A percentile compares a stretch with the other conserved stretches of the same genome.
Conservation (phyloP, 75 land plant species). For the Adiantum capillusveneris region DNA sequence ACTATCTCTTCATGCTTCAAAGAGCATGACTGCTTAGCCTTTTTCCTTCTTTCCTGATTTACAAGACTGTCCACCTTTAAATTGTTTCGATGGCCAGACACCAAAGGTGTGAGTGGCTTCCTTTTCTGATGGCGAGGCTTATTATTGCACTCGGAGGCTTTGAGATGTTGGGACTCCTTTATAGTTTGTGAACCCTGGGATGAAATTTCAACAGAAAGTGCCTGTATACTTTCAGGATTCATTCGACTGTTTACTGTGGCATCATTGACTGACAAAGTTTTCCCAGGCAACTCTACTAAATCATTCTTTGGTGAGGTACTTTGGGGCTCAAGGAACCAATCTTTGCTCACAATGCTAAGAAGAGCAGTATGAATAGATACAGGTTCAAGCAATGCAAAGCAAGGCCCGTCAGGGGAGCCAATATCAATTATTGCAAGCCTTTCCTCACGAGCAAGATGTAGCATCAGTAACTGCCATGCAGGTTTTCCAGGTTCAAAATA, state of each 20-base stretch:
- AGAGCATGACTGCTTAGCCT: neutral
- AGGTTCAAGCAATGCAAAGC: constrained; percentile 51
- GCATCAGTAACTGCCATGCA: constrained; percentile 58
- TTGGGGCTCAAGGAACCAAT: neutral
- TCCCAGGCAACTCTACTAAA: neutral
- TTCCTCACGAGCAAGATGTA: constrained; percentile 37
- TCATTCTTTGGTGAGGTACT: neutral
- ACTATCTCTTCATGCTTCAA: neutral
- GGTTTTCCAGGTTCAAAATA: constrained; percentile 22
- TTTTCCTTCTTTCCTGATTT: neutral
- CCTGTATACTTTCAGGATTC: neutral
- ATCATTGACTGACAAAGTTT: neutral
- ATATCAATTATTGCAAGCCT: constrained; percentile 45
- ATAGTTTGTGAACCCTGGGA: neutral
- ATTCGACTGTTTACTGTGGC: neutral
- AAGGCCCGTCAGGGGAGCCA: constrained; percentile 24
- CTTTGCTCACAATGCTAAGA: constrained; percentile 19
- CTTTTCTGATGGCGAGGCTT: neutral
- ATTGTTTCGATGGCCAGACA: neutral
- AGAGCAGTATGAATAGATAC: constrained; percentile 47
- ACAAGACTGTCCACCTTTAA: neutral
- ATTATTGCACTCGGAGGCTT: too few species aligned
- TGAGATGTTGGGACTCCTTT: too few species aligned
- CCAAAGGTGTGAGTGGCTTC: neutral
- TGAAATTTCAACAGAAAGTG: neutral